These are phyloP conservation scores for Metschnikowia shivogae DNA, from an alignment of 805 yeast genomes.

Conservation along the genomic window DNA sequence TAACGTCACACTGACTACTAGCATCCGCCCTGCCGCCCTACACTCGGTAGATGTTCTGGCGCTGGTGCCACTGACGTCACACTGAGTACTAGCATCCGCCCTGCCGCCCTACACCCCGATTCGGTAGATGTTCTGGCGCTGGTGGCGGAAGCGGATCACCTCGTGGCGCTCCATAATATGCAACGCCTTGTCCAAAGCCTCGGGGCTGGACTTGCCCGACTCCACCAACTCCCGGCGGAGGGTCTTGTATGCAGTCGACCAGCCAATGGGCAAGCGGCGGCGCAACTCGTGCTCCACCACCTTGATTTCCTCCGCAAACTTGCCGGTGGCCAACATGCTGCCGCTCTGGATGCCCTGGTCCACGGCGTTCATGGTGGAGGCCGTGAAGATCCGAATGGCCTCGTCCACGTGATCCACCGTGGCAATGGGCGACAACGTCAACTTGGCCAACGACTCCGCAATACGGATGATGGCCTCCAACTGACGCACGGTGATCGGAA, in stretches of 20 bases:
- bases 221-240: slow-evolving; percentile 78
- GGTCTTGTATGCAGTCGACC: slow-evolving; percentile 87
- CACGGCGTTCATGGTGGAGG: slow-evolving; percentile 97
- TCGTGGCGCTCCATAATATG: slow-evolving; percentile 81
- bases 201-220: slow-evolving; percentile 55
- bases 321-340: slow-evolving; percentile 46
- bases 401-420: slow-evolving; percentile 89
- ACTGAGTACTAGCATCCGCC: no score
- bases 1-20: no score
- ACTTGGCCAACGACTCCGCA: slow-evolving; percentile 87
- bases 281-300: slow-evolving; percentile 80
- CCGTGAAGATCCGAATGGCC: slow-evolving; percentile 88
- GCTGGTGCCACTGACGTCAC: slow-evolving; percentile 48
- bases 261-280: slow-evolving; percentile 91
- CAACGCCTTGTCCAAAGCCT: slow-evolving; percentile 79
- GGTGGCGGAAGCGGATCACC: slow-evolving; percentile 82
- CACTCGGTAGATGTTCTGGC: slow-evolving; percentile 18
- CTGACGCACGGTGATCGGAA: slow-evolving; percentile 97
- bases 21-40: no score
- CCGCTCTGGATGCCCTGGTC: slow-evolving; percentile 53
- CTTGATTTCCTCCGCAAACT: slow-evolving; percentile 65
- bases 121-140: slow-evolving; percentile 29
- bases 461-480: slow-evolving; percentile 96
- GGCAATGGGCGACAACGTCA: slow-evolving; percentile 79
- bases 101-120: slow-evolving; percentile 17